Conservation (phyloP, 1,284 basidiomycete genomes). For the Coriolopsis trogii region DNA sequence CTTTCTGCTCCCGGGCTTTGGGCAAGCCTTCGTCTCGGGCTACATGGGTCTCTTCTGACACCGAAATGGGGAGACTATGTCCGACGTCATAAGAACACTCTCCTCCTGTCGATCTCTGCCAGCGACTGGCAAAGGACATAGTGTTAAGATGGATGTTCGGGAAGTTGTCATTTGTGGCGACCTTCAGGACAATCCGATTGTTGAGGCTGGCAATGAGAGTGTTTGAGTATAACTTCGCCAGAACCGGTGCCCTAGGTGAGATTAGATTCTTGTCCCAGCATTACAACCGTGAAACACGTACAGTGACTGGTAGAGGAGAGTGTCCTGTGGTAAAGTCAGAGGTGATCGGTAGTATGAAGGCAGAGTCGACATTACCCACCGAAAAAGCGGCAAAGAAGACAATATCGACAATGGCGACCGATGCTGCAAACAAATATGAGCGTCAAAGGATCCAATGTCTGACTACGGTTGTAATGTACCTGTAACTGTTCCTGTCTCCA, state of each 20-base stretch:
- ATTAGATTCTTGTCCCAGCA: neutral
- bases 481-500: conserved; percentile 12
- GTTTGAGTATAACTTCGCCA: conserved; percentile 11
- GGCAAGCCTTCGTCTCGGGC: too few relatives aligned
- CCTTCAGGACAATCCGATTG: conserved; percentile 4
- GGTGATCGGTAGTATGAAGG: neutral
- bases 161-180: too few relatives aligned
- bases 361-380: neutral
- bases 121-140: too few relatives aligned
- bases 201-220: conserved; percentile 1
- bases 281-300: neutral
- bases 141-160: too few relatives aligned
- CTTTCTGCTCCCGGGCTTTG: too few relatives aligned
- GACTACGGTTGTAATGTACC: neutral
- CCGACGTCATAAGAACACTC: too few relatives aligned
- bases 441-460: neutral
- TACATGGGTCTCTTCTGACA: too few relatives aligned
- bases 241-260: neutral
- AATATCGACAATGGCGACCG: conserved; percentile 3
- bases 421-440: neutral
- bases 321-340: neutral
- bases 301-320: conserved; percentile 1
- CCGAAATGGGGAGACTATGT: too few relatives aligned
- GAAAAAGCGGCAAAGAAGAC: neutral
- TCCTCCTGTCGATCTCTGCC: too few relatives aligned